Conservation (phyloP, 495 filamentous ascomycete species). For the Haplographium delicatum region DNA sequence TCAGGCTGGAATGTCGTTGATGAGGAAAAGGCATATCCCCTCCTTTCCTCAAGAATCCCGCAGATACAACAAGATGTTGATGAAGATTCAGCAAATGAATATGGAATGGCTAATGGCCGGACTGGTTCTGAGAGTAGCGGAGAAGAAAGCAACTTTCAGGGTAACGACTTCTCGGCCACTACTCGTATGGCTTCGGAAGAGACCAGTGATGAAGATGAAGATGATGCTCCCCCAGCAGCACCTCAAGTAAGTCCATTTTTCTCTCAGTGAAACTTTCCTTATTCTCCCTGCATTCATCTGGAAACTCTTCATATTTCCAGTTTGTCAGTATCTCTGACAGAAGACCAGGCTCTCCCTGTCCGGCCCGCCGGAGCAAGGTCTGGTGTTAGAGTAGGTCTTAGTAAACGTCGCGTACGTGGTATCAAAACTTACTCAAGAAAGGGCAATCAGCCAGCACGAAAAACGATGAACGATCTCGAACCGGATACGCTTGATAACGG, state of each 20-base stretch:
- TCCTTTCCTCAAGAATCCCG: slow-evolving; percentile 48
- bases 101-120: slow-evolving; percentile 23
- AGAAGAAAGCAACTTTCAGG: neutral
- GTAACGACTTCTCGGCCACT: neutral
- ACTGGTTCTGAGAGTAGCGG: slow-evolving; percentile 27
- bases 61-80: slow-evolving; percentile 26
- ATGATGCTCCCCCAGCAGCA: slow-evolving; percentile 30
- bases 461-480: slow-evolving; percentile 6
- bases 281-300: neutral
- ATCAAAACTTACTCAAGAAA: slow-evolving; percentile 30
- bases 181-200: slow-evolving; percentile 50
- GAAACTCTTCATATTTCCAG: neutral
- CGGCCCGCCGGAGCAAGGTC: slow-evolving; percentile 14
- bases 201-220: slow-evolving; percentile 43
- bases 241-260: slow-evolving; percentile 7
- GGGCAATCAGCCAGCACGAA: slow-evolving; percentile 12
- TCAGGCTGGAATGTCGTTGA: slow-evolving; percentile 57
- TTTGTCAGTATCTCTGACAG: slow-evolving; percentile 13
- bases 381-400: slow-evolving; percentile 23
- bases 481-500: slow-evolving; percentile 37
- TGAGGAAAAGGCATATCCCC: slow-evolving; percentile 49
- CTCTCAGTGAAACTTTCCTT: neutral
- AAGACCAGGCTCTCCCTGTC: slow-evolving; percentile 26
- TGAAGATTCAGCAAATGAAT: slow-evolving; percentile 22
- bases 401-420: slow-evolving; percentile 12